Conservation (phyloP, 2,329 filamentous ascomycete genomes). For the Seiridium cupressi region DNA sequence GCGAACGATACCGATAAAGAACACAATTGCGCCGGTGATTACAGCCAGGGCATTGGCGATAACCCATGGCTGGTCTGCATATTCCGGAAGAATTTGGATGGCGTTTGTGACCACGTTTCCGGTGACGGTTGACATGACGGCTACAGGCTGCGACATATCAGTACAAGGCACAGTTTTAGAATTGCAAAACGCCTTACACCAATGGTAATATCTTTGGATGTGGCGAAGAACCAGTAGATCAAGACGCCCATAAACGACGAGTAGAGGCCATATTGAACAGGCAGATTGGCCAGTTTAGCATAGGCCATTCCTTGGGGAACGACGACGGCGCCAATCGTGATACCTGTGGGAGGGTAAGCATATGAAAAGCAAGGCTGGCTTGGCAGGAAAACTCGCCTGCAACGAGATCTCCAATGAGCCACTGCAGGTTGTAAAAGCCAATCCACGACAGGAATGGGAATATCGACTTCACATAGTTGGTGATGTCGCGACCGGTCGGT, state of each 20-base stretch:
- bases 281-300: slow-evolving; percentile 77
- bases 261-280: slow-evolving; percentile 82
- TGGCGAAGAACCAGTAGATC: slow-evolving; percentile 97
- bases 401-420: slow-evolving; percentile 85
- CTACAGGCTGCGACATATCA: slow-evolving; percentile 65
- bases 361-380: background rate
- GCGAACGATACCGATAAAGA: slow-evolving; percentile 74
- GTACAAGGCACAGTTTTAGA: slow-evolving; percentile 6
- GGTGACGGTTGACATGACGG: slow-evolving; percentile 89
- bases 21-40: slow-evolving; percentile 74
- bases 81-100: slow-evolving; percentile 50
- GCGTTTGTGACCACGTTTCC: slow-evolving; percentile 76
- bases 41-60: slow-evolving; percentile 79
- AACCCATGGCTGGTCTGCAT: slow-evolving; percentile 50
- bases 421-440: slow-evolving; percentile 80
- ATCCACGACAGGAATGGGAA: slow-evolving; percentile 96
- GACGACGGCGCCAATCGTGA: slow-evolving; percentile 64
- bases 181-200: slow-evolving; percentile 57
- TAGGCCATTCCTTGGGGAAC: slow-evolving; percentile 99
- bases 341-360: slow-evolving; percentile 29
- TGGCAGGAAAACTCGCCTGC: slow-evolving; percentile 58
- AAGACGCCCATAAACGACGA: slow-evolving; percentile 95
- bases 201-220: slow-evolving; percentile 97
- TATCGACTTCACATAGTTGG: slow-evolving; percentile 64
- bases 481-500: slow-evolving; percentile 55